Base-by-base conservation (phyloP, 192 early-diverging fungal genomes). In the Linnemannia schmuckeri region DNA sequence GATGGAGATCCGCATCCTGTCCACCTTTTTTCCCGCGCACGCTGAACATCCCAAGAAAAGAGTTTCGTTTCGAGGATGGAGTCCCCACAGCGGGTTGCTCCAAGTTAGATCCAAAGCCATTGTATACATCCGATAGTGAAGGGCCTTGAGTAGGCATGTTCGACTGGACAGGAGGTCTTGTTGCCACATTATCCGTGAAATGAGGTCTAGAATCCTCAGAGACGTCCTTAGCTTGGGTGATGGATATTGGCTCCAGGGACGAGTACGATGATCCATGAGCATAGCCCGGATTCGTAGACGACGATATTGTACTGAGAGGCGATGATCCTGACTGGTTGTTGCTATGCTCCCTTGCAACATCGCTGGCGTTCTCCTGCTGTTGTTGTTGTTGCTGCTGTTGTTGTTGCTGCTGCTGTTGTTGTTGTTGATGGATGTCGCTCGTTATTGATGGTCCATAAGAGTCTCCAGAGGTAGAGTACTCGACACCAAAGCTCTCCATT, bases 31-130 rank as follows among this genome's bases (percentile, higher is more conserved):
- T 84, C 37, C 77, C 77, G 5, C 77, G 71, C 7, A 42, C 63
- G 13, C 77, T 77, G 74, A 84, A 84, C 12, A 84, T 84, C 2
- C 77, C 82, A 47, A 84, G 52, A 57, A 84, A 79, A 2, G 82
- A 84, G 49, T 71, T 69, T 55, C 82, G 71, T 46, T 84, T 84
- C 1, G 76, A 79, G 6, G 76, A 66, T 17, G 76, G 70, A 0
- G 49, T 37, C 18, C 78, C 82, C 20, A 41, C 1, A 3, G 70
- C 1, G 0, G 82, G 3, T 3, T 72, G 63, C 6, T 83, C 82
- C 24, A 24, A 18, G 12, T 13, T 47, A 8, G 61, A 30, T 33
- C 61, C 61, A 35, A 17, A 66, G 30, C 1, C 20, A 27, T 61
- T 61, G 30, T n/a, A 20, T 49, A 49, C 75, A 12, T 78, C 76